These are phyloP conservation scores for Camelina laxa DNA, from an alignment of 345 rosid species.

Conservation along the genomic window DNA sequence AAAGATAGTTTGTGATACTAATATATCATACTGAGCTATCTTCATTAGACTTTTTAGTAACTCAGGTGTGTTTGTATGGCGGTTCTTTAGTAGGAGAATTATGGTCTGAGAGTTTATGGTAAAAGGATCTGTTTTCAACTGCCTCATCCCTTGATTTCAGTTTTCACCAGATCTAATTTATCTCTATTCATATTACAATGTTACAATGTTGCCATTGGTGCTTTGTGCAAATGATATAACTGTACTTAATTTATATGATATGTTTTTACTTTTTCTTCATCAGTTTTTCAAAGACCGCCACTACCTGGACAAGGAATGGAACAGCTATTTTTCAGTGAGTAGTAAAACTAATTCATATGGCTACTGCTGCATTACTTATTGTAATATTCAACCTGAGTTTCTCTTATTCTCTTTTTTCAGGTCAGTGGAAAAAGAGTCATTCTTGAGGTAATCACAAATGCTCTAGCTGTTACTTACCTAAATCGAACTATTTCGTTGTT, in stretches of 20 bases:
- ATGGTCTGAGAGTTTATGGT: not conserved
- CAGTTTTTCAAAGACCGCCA: conserved; percentile 96
- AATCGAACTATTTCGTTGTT: not conserved
- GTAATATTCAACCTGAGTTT: conserved; percentile 9
- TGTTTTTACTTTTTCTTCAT: conserved; percentile 18
- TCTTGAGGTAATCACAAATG: conserved; percentile 63
- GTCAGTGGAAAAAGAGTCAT: conserved; percentile 54
- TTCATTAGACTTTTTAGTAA: conserved; percentile 6
- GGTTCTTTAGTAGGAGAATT: not conserved
- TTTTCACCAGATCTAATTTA: not conserved
- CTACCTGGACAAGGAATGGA: conserved; percentile 97
- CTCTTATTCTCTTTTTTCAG: conserved; percentile 42
- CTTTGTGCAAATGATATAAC: not conserved
- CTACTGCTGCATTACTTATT: conserved; percentile 13
- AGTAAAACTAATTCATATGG: not conserved
- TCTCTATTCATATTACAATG: not conserved
- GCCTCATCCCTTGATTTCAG: not conserved
- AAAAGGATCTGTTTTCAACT: not conserved
- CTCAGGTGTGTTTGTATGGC: not conserved
- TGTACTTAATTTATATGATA: not conserved
- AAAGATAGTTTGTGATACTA: conserved; percentile 8
- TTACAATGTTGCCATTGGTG: not conserved
- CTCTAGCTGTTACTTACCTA: conserved; percentile 4
- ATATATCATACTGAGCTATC: not conserved
- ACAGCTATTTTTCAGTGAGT: conserved; percentile 76